Base-by-base conservation (phyloP, 2,329 filamentous ascomycete genomes). In the Cercospora citrullina region DNA sequence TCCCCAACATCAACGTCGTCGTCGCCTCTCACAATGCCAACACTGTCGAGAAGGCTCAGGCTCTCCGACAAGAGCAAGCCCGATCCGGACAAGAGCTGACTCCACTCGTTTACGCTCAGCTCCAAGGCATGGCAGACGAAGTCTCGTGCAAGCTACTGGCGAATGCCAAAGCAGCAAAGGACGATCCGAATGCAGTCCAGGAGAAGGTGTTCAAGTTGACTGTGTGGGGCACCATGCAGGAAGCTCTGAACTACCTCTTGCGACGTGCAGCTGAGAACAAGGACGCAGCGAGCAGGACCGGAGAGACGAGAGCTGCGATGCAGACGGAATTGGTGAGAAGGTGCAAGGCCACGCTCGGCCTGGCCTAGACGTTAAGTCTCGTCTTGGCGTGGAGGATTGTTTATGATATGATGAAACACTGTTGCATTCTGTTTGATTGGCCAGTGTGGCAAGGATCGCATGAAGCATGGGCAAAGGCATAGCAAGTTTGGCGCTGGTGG, bases 41-140 rank as follows among this genome's bases (percentile, higher is more conserved):
- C 48, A 92, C 91, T 4, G 90, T 96, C 8, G 72, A 80, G 36
- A 81, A 81, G 39, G 86, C 86, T 1, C 82, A 84, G 65, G 74
- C 78, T 6, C 79, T 87, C 9, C 84, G 85, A 62, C 80, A 82
- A 55, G 72, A 80, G 21, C 85, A 87, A 60, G 72, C 79, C 30
- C 72, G 74, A 53, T 76, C 75, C 4, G 76, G 79, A 48, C 69
- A 83, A 69, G 48, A 79, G 2, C 81, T 82, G 4, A 83, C 86
- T 1, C 81, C 83, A 2, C 79, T 87, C 9, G 79, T 81, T 0
- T 93, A 92, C 78, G 91, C 91, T 2, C 94, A 97, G 81, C 86
- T 97, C 0, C 91, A 94, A 82, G 94, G 94, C 48, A 98, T 98
- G 94, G 94, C 94, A 1, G 94, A 98, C 74, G 94, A 97, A 77